Conservation (phyloP, 306 rosid species). For the Medicago arabica region DNA sequence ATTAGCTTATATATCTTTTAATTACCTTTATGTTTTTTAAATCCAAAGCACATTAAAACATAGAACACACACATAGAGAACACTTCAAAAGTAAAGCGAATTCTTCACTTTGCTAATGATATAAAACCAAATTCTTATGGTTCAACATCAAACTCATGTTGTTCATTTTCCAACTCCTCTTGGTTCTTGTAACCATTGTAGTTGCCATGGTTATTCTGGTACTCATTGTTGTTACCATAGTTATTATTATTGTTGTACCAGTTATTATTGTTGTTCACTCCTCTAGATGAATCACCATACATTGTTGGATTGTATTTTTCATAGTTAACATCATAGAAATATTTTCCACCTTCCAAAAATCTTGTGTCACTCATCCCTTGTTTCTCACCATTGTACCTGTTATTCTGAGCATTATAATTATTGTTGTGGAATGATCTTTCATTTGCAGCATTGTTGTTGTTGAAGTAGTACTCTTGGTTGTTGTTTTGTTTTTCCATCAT, state of each 20-base stretch:
- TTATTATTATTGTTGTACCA: constrained; percentile 48
- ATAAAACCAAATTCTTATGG: constrained; percentile 58
- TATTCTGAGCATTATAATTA: constrained; percentile 33
- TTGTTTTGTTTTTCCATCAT: constrained; percentile 41
- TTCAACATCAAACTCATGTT: constrained; percentile 51
- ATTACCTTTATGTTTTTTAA: constrained; percentile 32
- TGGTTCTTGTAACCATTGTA: constrained; percentile 64
- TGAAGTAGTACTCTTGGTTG: constrained; percentile 39
- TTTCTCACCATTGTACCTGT: constrained; percentile 52
- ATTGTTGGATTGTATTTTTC: constrained; percentile 56
- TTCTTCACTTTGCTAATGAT: constrained; percentile 44
- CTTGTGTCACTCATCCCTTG: constrained; percentile 96
- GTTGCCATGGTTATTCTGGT: constrained; percentile 67
- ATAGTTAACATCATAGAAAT: constrained; percentile 44
- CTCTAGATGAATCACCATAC: constrained; percentile 51
- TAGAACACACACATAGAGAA: constrained; percentile 17
- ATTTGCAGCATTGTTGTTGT: constrained; percentile 38
- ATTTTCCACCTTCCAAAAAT: constrained; percentile 75
- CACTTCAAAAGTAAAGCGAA: constrained; percentile 44
- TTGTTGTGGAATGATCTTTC: constrained; percentile 32
- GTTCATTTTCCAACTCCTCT: constrained; percentile 7
- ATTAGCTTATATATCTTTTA: constrained; percentile 28
- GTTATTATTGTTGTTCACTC: constrained; percentile 37
- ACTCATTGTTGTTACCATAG: constrained; percentile 52
- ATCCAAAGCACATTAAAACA: constrained; percentile 49